Percentiles rank a stretch among this genome's conserved stretches.
These are phyloP conservation scores for Lipomyces orientalis DNA, from an alignment of 805 yeast genomes.

Conservation along the genomic window DNA sequence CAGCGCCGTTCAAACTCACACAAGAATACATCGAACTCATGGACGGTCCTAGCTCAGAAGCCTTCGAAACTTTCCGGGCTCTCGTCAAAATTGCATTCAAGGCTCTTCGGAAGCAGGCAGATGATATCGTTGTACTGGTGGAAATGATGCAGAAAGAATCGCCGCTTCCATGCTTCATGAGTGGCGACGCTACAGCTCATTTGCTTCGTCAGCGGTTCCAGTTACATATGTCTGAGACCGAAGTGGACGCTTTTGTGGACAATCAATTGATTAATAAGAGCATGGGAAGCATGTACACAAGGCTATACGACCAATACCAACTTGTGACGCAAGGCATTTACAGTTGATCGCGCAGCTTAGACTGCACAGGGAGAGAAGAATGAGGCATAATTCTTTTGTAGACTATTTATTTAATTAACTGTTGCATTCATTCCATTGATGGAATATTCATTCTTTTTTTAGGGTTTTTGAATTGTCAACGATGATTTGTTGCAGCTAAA, in stretches of 20 bases:
- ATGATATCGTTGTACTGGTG: constrained; percentile 78
- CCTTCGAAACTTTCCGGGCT: constrained; percentile 63
- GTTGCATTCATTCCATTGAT: background rate
- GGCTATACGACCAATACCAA: constrained; percentile 94
- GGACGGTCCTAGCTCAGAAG: constrained; percentile 74
- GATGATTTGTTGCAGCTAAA: background rate
- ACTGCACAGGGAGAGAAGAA: background rate
- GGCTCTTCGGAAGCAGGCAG: constrained; percentile 73
- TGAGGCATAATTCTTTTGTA: background rate
- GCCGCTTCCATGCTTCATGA: constrained; percentile 85
- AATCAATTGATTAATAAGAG: constrained; percentile 76
- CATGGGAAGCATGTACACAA: constrained; percentile 83
- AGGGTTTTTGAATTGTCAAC: background rate
- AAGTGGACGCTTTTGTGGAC: constrained; percentile 80
- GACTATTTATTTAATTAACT: background rate
- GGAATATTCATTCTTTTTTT: background rate
- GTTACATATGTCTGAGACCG: constrained; percentile 71
- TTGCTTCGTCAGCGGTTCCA: constrained; percentile 83
- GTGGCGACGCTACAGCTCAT: constrained; percentile 81
- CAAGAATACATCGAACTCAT: constrained; percentile 85
- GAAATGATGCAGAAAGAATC: constrained; percentile 95
- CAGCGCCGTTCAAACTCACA: constrained; percentile 95
- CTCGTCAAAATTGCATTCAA: constrained; percentile 76
- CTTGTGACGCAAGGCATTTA: constrained; percentile 94
- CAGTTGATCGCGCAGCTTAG: constrained; percentile 28